Evolutionary conservation across 2,329 filamentous ascomycete species (phyloP).

Genomic region (Fusarium domesticum): DNA sequence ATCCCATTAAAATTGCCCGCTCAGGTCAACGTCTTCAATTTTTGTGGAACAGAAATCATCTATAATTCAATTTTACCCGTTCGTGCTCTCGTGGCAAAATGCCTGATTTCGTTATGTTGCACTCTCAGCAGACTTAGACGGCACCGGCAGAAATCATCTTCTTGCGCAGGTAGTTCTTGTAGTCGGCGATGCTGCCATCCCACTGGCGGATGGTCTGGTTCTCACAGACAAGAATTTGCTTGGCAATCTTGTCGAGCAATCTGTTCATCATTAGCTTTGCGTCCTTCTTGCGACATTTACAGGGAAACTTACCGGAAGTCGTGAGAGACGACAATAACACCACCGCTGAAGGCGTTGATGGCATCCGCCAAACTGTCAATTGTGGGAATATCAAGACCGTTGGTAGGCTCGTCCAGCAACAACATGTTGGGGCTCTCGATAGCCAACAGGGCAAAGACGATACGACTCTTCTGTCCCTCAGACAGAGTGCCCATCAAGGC

Average conservation of each 20-base stretch:
- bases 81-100: slow-evolving; percentile 19
- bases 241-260: slow-evolving; percentile 98
- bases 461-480: slow-evolving; percentile 96
- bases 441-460: slow-evolving; percentile 93
- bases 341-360: slow-evolving; percentile 93
- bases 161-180: slow-evolving; percentile 98
- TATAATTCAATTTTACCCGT: slow-evolving; percentile 30
- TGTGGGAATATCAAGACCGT: slow-evolving; percentile 97
- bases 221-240: slow-evolving; percentile 99
- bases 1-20: slow-evolving; percentile 31
- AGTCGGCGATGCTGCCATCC: slow-evolving; percentile 85
- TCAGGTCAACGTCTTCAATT: slow-evolving; percentile 28
- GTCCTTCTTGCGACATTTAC: background rate
- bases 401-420: slow-evolving; percentile 95
- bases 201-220: slow-evolving; percentile 90
- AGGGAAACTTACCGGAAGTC: slow-evolving; percentile 78
- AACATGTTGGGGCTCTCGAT: slow-evolving; percentile 98
- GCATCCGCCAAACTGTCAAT: slow-evolving; percentile 97
- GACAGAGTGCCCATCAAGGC: slow-evolving; percentile 97
- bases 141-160: slow-evolving; percentile 92
- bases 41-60: slow-evolving; percentile 29
- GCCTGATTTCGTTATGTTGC: slow-evolving; percentile 12
- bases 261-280: slow-evolving; percentile 44
- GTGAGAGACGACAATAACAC: slow-evolving; percentile 97
- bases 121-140: slow-evolving; percentile 65